A percentile compares a stretch with the other conserved stretches of the same genome.
phyloP scores from a whole-genome alignment of 2,329 filamentous ascomycete genomes.

The Fusarium equiseti region DNA sequence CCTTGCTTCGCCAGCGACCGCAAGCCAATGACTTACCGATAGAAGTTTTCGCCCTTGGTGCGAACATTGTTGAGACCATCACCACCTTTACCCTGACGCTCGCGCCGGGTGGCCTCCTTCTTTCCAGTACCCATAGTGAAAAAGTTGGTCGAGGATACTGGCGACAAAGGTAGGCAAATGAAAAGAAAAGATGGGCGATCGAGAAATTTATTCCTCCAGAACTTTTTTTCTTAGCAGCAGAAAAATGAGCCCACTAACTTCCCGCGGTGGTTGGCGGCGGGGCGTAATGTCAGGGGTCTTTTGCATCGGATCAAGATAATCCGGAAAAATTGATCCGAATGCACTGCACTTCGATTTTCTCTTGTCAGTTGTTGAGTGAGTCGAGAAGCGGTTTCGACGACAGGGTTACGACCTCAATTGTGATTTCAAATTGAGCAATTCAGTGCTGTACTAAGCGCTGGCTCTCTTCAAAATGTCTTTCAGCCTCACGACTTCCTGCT shows the following conservation, averaged over 20 bases:
- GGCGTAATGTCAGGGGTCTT: conserved; percentile 23
- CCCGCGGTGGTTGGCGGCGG: conserved; percentile 43
- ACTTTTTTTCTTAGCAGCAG: conserved; percentile 45
- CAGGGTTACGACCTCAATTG: conserved; percentile 37
- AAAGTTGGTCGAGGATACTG: conserved; percentile 39
- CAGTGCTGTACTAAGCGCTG: conserved; percentile 21
- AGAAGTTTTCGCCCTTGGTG: conserved; percentile 98
- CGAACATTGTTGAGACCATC: conserved; percentile 94
- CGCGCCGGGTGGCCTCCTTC: conserved; percentile 87
- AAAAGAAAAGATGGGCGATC: conserved; percentile 33
- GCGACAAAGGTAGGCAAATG: conserved; percentile 30
- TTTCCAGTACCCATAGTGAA: conserved; percentile 85
- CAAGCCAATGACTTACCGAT: conserved; percentile 68
- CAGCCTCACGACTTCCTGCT: conserved; percentile 40
- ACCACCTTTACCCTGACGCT: conserved; percentile 84
- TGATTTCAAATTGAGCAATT: conserved; percentile 24
- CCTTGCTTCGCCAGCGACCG: not conserved
- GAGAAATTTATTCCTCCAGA: conserved; percentile 46
- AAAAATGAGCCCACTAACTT: conserved; percentile 41
- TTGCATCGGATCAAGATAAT: conserved; percentile 41
- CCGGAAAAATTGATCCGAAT: conserved; percentile 40
- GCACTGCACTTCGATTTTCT: conserved; percentile 42
- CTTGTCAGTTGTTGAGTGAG: conserved; percentile 10
- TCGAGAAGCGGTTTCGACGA: conserved; percentile 30
- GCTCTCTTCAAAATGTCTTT: conserved; percentile 48